Percentiles rank a stretch among this genome's conserved stretches.
phyloP scores from a whole-genome alignment of 352 stramenopile genomes.

The Globisporangium paroecandrum region DNA sequence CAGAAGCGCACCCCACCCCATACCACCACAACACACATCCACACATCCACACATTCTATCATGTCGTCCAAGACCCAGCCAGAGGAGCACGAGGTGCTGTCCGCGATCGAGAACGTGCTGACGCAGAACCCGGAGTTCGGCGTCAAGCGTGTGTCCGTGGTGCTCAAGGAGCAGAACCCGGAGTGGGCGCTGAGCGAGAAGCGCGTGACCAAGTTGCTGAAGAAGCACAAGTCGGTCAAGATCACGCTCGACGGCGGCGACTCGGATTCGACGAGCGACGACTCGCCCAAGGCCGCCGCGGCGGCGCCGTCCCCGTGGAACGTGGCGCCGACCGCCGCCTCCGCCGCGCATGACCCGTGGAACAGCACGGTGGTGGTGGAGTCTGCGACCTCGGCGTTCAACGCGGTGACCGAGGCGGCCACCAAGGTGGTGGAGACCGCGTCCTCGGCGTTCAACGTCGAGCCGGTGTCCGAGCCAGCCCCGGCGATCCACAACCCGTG shows the following conservation, averaged over 20 bases:
- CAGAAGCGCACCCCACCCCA: background rate
- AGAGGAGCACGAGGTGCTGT: conserved; percentile 60
- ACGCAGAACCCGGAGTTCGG: conserved; percentile 64
- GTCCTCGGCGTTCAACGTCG: conserved; percentile 33
- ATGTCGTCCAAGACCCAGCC: conserved; percentile 61
- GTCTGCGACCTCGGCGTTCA: background rate
- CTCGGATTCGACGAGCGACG: conserved; percentile 16
- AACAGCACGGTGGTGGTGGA: conserved; percentile 37
- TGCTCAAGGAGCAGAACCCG: conserved; percentile 63
- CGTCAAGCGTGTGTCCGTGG: conserved; percentile 56
- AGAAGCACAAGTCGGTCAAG: conserved; percentile 57
- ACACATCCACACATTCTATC: background rate
- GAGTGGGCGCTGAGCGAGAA: conserved; percentile 73
- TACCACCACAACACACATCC: background rate
- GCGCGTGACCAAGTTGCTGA: conserved; percentile 70
- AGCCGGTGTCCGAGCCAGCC: conserved; percentile 3
- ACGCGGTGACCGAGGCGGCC: conserved; percentile 20
- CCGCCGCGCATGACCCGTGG: conserved; percentile 37
- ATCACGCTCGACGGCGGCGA: conserved; percentile 35
- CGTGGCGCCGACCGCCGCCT: conserved; percentile 23
- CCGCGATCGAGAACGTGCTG: conserved; percentile 50
- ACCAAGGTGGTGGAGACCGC: conserved; percentile 16
- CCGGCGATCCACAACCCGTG: conserved; percentile 26
- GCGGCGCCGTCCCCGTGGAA: conserved; percentile 53
- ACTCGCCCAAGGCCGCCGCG: conserved; percentile 13